A percentile compares a stretch with the other conserved stretches of the same genome.
Conservation (phyloP, 352 stramenopile genomes). For the Phytophthora macrochlamydospora region DNA sequence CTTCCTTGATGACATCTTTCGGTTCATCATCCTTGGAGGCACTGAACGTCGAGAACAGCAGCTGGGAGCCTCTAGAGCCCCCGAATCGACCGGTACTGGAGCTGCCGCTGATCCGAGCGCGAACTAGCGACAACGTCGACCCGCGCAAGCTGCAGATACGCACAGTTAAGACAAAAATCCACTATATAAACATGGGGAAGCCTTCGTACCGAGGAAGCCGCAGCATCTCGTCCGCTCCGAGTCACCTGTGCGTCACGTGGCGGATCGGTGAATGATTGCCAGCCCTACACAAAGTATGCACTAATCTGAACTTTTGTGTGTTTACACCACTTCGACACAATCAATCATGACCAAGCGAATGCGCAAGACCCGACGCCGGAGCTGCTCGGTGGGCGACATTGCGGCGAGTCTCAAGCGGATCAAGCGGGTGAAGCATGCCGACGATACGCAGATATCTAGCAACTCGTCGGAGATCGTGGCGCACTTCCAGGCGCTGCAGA, state of each 20-base stretch:
- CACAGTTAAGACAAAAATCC: background rate
- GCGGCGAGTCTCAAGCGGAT: background rate
- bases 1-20: background rate
- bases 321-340: background rate
- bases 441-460: background rate
- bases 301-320: background rate
- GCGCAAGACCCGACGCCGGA: background rate
- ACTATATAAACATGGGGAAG: too few relatives aligned
- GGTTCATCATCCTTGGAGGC: slow-evolving; percentile 1
- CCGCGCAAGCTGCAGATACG: slow-evolving; percentile 16
- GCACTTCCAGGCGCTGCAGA: slow-evolving; percentile 50
- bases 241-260: background rate
- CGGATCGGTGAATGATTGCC: background rate
- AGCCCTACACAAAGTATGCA: background rate
- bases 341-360: slow-evolving; percentile 1
- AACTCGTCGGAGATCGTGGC: slow-evolving; percentile 18
- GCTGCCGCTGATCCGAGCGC: background rate
- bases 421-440: too few relatives aligned
- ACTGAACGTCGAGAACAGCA: slow-evolving; percentile 31
- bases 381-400: background rate
- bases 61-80: slow-evolving; percentile 7
- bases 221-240: slow-evolving; percentile 21
- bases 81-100: slow-evolving; percentile 6
- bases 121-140: slow-evolving; percentile 9
- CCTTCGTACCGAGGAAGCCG: slow-evolving; percentile 30